Conservation (phyloP, 2,329 filamentous ascomycete species). For the Aspergillus proliferans region DNA sequence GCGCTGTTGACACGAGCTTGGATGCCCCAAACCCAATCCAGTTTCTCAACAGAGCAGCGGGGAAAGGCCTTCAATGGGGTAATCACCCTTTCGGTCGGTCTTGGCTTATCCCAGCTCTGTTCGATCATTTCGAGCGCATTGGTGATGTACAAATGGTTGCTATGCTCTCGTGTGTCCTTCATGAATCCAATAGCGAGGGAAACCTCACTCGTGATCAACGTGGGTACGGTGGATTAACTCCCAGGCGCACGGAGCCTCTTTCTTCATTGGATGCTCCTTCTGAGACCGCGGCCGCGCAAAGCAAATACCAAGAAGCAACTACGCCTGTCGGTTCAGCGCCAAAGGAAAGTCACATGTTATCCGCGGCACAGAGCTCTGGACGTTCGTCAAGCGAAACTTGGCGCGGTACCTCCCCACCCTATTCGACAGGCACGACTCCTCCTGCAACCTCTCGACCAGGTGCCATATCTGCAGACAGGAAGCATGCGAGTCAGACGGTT, state of each 20-base stretch:
- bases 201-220: constrained; percentile 21
- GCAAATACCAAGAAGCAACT: constrained; percentile 37
- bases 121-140: constrained; percentile 53
- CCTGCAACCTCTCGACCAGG: constrained; percentile 39
- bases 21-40: constrained; percentile 28
- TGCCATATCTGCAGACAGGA: constrained; percentile 36
- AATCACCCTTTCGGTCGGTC: constrained; percentile 50
- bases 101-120: constrained; percentile 53
- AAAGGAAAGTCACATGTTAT: constrained; percentile 25
- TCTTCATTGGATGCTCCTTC: constrained; percentile 46
- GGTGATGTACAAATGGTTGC: constrained; percentile 62
- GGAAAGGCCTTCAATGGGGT: constrained; percentile 50
- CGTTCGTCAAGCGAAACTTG: constrained; percentile 48
- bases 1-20: constrained; percentile 26
- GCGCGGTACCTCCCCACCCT: constrained; percentile 44
- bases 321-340: constrained; percentile 25
- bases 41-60: constrained; percentile 30
- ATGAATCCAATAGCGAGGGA: constrained; percentile 42
- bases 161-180: constrained; percentile 57
- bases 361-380: constrained; percentile 40
- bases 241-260: constrained; percentile 35
- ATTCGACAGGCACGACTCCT: constrained; percentile 49
- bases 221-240: constrained; percentile 8
- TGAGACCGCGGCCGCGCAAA: constrained; percentile 33
- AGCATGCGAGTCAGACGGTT: constrained; percentile 35